Evolutionary conservation across 805 yeast species (phyloP).

Genomic region (Sugiyamaella floridensis): DNA sequence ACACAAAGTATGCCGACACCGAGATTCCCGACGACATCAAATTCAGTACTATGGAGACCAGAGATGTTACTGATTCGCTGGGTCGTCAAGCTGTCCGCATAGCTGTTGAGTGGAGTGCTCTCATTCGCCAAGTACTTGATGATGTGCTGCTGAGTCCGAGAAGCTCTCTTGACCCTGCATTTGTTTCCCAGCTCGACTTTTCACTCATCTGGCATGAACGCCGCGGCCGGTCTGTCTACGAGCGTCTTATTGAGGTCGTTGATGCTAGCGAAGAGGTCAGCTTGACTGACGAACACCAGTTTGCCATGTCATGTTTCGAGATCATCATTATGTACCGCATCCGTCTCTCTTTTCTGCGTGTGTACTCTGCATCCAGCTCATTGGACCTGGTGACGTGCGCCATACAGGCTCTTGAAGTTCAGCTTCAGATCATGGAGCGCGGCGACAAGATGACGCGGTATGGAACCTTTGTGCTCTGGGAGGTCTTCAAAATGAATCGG

Average conservation of each 20-base stretch:
- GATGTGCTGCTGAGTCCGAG: slow-evolving; percentile 11
- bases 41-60: neutral
- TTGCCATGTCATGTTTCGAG: slow-evolving; percentile 2
- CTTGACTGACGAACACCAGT: slow-evolving; percentile 5
- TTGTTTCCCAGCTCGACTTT: neutral
- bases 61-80: neutral
- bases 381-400: slow-evolving; percentile 5
- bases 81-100: slow-evolving; percentile 1
- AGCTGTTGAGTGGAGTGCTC: slow-evolving; percentile 8
- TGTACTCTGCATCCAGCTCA: neutral
- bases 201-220: neutral
- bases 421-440: slow-evolving; percentile 3
- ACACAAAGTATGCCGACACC: slow-evolving; percentile 14
- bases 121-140: slow-evolving; percentile 8
- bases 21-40: slow-evolving; percentile 3
- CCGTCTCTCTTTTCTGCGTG: slow-evolving; percentile 3
- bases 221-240: neutral
- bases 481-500: slow-evolving; percentile 2
- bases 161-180: neutral
- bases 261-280: neutral
- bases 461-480: slow-evolving; percentile 1
- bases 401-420: slow-evolving; percentile 7
- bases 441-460: neutral
- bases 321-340: slow-evolving; percentile 1
- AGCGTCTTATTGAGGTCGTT: neutral